A percentile compares a stretch with the other conserved stretches of the same genome.
Evolutionary conservation across 1,284 basidiomycete genomes (phyloP).

Genomic region (Apiotrichum montevideense): DNA sequence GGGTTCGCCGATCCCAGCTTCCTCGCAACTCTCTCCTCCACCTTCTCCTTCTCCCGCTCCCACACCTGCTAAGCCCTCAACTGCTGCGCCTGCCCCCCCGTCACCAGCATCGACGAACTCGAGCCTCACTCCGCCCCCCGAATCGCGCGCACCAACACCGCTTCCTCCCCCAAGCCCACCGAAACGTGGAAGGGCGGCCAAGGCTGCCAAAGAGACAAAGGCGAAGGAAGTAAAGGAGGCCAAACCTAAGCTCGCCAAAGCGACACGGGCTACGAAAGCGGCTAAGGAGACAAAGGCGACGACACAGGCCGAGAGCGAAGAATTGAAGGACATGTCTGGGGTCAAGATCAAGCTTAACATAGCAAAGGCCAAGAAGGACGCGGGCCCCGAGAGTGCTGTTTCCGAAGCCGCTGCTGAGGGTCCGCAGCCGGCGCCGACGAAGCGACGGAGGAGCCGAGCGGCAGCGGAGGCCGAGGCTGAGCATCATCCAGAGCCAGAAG

Average conservation of each 20-base stretch:
- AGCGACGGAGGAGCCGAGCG: neutral
- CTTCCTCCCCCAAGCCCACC: no score
- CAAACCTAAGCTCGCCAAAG: neutral
- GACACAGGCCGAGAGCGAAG: neutral
- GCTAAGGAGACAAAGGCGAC: neutral
- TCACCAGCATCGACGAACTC: neutral
- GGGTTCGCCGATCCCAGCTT: no score
- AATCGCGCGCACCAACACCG: neutral
- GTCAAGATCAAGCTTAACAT: conserved; percentile 4
- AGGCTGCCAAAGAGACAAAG: neutral
- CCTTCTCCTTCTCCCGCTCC: no score
- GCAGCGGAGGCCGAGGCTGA: conserved; percentile 1
- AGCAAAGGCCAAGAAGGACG: neutral
- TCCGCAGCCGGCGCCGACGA: neutral
- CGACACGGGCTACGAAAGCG: neutral
- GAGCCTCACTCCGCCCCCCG: neutral
- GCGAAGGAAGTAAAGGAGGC: neutral
- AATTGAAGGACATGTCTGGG: neutral
- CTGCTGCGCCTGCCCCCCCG: no score
- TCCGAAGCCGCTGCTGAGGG: neutral
- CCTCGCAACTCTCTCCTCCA: no score
- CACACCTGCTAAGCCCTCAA: no score
- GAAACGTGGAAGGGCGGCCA: neutral
- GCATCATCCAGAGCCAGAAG: neutral
- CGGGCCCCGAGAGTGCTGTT: neutral